Evolutionary conservation across 495 filamentous ascomycete species (phyloP).

Genomic region (Aspergillus egyptiacus): DNA sequence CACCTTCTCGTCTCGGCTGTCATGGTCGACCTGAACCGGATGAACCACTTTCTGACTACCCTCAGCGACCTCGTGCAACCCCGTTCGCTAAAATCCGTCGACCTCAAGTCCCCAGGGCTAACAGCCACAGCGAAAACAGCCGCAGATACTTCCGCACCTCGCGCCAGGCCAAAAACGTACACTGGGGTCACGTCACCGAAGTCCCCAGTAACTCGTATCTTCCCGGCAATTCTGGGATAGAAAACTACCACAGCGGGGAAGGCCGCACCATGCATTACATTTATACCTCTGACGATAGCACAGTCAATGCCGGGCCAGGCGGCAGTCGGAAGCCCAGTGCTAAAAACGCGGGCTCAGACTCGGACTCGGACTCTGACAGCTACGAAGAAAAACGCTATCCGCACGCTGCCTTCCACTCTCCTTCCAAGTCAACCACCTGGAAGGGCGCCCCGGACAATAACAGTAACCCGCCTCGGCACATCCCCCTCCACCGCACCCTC

Average conservation of each 20-base stretch:
- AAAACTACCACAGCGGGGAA: neutral
- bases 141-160: neutral
- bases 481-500: neutral
- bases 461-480: no score
- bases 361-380: neutral
- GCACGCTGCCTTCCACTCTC: neutral
- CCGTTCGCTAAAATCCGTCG: neutral
- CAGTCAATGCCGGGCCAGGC: neutral
- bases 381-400: neutral
- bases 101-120: neutral
- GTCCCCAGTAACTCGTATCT: neutral
- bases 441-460: neutral
- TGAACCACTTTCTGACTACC: neutral
- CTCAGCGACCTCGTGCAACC: neutral
- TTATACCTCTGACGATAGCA: neutral
- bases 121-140: neutral
- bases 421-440: neutral
- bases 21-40: neutral
- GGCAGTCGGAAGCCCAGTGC: neutral
- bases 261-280: neutral
- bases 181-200: constrained; percentile 12
- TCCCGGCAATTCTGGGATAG: neutral
- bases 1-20: neutral
- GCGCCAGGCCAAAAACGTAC: constrained; percentile 6
- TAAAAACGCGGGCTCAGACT: no score